These are phyloP conservation scores for Sedum album DNA, from an alignment of 164 flowering plant genomes.

Conservation along the genomic window DNA sequence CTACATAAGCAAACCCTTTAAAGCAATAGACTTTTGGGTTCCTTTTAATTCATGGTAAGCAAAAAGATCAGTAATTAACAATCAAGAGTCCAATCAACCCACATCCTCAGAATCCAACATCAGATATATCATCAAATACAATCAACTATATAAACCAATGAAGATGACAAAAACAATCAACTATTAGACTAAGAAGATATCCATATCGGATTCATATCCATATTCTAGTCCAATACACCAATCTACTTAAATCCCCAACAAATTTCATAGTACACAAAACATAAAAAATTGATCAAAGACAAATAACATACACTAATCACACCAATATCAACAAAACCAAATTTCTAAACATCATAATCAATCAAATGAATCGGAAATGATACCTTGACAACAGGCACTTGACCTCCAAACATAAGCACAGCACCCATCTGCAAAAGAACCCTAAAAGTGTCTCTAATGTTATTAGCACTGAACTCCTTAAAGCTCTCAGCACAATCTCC, in stretches of 20 bases:
- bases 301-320: not conserved
- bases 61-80: too few relatives aligned
- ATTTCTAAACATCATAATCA: not conserved
- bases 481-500: constrained; percentile 54
- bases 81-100: not conserved
- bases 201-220: too few relatives aligned
- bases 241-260: not conserved
- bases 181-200: too few relatives aligned
- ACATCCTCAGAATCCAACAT: not conserved
- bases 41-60: too few relatives aligned
- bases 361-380: not conserved
- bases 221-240: not conserved
- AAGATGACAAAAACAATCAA: too few relatives aligned
- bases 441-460: constrained; percentile 40
- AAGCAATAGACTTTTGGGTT: not conserved
- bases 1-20: not conserved
- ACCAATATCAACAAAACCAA: not conserved
- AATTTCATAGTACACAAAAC: not conserved
- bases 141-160: not conserved
- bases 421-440: constrained; percentile 38
- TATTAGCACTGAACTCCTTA: constrained; percentile 44
- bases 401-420: constrained; percentile 44
- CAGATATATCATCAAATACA: not conserved
- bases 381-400: constrained; percentile 41
- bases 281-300: not conserved